Base-by-base conservation (phyloP, 352 stramenopile species). In the Pythium aquatile region DNA sequence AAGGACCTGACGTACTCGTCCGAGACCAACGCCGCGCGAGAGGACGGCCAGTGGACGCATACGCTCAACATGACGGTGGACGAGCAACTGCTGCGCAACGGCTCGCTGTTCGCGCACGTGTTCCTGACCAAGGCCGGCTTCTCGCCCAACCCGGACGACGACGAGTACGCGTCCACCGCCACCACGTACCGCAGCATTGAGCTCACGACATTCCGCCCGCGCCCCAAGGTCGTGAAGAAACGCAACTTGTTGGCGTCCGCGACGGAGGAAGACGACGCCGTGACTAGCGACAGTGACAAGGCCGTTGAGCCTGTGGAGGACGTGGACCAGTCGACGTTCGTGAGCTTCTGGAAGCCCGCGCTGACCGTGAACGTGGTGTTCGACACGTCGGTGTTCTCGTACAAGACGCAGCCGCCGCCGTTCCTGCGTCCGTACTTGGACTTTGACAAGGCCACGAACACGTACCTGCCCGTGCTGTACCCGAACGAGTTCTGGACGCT, bases 401-500 rank as follows among this genome's bases (percentile, higher is more conserved):
- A 69, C n/a, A 68, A 73, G 2, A 69, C 78, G 39, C 74, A 74
- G 37, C 83, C 85, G 2, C 86, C 83, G 40, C 83, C 85, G 24
- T 94, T 94, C 49, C 72, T 94, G 48, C 72, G 70, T 5, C 75
- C 77, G 10, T 75, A 77, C 58, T 79, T 95, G 74, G 46, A 81
- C 6, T 42, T 93, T 13, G 78, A 93, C 56, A 69, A 85, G 32
- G 68, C 80, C 5, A 68, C 72, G 4, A 69, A 81, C 16, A 58
- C 80, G 63, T 98, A 98, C 73, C 79, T 89, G 58, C 94, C 96
- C 0, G 81, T 98, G 40, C 59, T 98, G 10, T 97, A 96, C 60
- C 39, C 92, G 33, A 98, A 97, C 68, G 90, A 99, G 54, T 99
- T 98, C 72, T 99, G 96, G 96, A 66, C 96, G 28, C 79, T 97